phyloP scores from a whole-genome alignment of 2,329 filamentous ascomycete species.

The Microdochium paspali region DNA sequence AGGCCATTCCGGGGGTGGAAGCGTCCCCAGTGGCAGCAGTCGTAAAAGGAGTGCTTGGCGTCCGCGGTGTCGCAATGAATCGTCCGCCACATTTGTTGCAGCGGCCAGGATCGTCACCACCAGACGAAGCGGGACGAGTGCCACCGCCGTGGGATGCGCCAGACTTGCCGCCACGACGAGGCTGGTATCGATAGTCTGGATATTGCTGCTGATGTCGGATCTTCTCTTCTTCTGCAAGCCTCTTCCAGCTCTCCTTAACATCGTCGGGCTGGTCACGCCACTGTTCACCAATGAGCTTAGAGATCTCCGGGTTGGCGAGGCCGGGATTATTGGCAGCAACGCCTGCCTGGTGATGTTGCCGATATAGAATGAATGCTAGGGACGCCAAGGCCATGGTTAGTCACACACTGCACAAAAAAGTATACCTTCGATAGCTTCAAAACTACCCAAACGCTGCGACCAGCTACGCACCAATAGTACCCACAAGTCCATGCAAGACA shows the following conservation, averaged over 20 bases:
- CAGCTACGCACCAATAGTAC: background rate
- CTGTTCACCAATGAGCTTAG: conserved; percentile 90
- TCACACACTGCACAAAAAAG: background rate
- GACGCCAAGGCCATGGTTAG: conserved; percentile 5
- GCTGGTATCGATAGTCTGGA: conserved; percentile 90
- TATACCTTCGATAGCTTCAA: background rate
- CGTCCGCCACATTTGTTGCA: conserved; percentile 67
- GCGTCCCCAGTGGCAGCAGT: conserved; percentile 18
- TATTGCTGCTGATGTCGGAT: conserved; percentile 80
- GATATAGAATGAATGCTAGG: conserved; percentile 92
- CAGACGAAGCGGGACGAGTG: conserved; percentile 14
- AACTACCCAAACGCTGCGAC: too few relatives aligned
- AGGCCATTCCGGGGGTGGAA: background rate
- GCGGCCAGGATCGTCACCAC: conserved; percentile 40
- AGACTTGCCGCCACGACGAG: conserved; percentile 50
- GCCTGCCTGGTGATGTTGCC: conserved; percentile 79
- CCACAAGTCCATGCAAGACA: background rate
- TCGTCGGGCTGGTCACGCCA: conserved; percentile 72
- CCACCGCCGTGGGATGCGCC: conserved; percentile 4
- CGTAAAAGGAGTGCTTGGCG: conserved; percentile 42
- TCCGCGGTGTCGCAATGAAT: conserved; percentile 52
- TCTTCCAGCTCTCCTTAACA: conserved; percentile 79
- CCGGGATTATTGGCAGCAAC: conserved; percentile 80
- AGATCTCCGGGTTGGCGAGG: conserved; percentile 89
- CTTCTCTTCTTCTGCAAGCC: conserved; percentile 88